Evolutionary conservation across 1,284 basidiomycete species (phyloP).

Genomic region (Naganishia liquefaciens): DNA sequence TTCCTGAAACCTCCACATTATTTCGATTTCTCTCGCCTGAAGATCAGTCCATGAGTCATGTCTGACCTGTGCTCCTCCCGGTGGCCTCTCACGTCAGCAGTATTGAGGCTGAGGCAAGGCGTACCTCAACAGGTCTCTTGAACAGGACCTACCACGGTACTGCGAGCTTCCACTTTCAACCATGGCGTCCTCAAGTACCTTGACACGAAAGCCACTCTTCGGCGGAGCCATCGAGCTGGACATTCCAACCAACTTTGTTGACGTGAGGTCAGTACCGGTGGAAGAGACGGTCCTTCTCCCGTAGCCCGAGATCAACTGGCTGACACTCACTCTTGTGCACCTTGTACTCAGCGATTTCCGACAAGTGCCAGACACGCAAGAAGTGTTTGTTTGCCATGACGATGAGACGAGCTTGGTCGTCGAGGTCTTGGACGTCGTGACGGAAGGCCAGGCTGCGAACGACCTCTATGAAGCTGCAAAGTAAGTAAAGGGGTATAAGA

Average conservation of each 20-base stretch:
- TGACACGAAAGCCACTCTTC: slow-evolving; percentile 49
- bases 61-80: too few relatives aligned
- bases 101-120: too few relatives aligned
- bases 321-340: slow-evolving; percentile 1
- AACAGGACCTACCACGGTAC: too few relatives aligned
- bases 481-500: slow-evolving; percentile 55
- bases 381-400: slow-evolving; percentile 78
- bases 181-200: not conserved
- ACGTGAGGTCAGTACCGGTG: slow-evolving; percentile 74
- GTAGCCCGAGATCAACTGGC: not conserved
- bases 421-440: slow-evolving; percentile 79
- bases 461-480: slow-evolving; percentile 64
- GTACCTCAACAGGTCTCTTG: too few relatives aligned
- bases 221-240: slow-evolving; percentile 74
- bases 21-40: too few relatives aligned
- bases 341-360: slow-evolving; percentile 67
- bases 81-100: too few relatives aligned
- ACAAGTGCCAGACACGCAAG: slow-evolving; percentile 95
- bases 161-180: too few relatives aligned
- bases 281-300: not conserved
- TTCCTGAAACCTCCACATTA: too few relatives aligned
- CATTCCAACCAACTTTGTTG: slow-evolving; percentile 66
- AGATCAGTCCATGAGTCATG: too few relatives aligned
- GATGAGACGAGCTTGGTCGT: slow-evolving; percentile 76
- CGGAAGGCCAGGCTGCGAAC: slow-evolving; percentile 54